Conservation (phyloP, 2,329 filamentous ascomycete species). For the Calycina herbarum region DNA sequence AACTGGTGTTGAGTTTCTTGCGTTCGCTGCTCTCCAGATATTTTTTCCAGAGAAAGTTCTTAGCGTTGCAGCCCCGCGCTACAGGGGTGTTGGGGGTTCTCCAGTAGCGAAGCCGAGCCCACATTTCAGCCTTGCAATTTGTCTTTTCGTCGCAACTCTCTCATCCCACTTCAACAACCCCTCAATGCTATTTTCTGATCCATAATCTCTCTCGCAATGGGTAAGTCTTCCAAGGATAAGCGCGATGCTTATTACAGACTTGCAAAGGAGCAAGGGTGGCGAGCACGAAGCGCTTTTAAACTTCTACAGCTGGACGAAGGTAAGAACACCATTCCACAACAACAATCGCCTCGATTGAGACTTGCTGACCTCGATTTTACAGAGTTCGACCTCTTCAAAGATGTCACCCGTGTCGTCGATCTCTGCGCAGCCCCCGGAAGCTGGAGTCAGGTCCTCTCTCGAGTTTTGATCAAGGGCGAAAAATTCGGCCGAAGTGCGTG, state of each 20-base stretch:
- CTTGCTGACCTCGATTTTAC: background rate
- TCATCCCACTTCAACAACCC: background rate
- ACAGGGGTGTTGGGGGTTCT: background rate
- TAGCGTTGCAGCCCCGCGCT: conserved; percentile 21
- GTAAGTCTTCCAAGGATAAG: conserved; percentile 98
- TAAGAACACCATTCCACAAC: conserved; percentile 32
- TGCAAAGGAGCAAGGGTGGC: conserved; percentile 98
- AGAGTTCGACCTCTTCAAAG: conserved; percentile 92
- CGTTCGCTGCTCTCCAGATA: background rate
- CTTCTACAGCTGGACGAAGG: conserved; percentile 89
- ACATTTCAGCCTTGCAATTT: background rate
- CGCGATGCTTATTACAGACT: conserved; percentile 97
- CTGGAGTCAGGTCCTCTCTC: conserved; percentile 95
- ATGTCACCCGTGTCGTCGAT: conserved; percentile 90
- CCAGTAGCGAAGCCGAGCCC: background rate
- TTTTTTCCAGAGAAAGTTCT: conserved; percentile 15
- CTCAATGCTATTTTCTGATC: background rate
- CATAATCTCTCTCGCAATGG: conserved; percentile 56
- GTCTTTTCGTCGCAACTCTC: conserved; percentile 1
- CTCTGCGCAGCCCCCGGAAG: conserved; percentile 93
- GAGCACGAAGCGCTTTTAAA: conserved; percentile 94
- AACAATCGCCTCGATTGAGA: conserved; percentile 4
- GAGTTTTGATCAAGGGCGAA: conserved; percentile 90
- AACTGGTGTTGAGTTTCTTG: background rate
- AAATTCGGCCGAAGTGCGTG: conserved; percentile 83